A percentile compares a stretch with the other conserved stretches of the same genome.
phyloP scores from a whole-genome alignment of 768 basidiomycete genomes.

The Dacryopinax spathularia region DNA sequence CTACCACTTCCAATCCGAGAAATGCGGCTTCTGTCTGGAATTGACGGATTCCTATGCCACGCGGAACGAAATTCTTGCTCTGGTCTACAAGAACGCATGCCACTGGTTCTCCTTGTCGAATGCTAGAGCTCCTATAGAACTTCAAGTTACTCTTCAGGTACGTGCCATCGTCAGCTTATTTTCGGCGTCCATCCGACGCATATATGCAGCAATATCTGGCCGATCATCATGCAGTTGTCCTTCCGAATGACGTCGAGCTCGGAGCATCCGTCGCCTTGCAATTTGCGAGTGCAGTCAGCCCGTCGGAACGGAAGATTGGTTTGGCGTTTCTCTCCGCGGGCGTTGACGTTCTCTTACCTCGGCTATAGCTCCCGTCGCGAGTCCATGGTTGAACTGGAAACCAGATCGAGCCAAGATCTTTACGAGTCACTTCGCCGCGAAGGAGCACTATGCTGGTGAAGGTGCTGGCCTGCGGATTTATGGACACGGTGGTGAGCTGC shows the following conservation, averaged over 20 bases:
- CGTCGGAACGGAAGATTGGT: constrained; percentile 65
- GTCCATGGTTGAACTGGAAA: constrained; percentile 32
- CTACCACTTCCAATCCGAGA: constrained; percentile 69
- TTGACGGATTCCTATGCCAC: constrained; percentile 75
- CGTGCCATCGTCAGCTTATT: constrained; percentile 13
- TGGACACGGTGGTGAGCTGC: constrained; percentile 43
- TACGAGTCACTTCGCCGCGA: constrained; percentile 74
- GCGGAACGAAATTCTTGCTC: constrained; percentile 68
- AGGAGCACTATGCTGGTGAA: constrained; percentile 82
- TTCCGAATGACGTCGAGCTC: constrained; percentile 70
- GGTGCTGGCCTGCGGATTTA: constrained; percentile 65
- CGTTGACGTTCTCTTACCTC: constrained; percentile 40
- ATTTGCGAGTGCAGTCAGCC: constrained; percentile 68
- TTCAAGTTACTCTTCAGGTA: constrained; percentile 86
- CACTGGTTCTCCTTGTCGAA: constrained; percentile 80
- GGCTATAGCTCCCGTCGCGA: constrained; percentile 20
- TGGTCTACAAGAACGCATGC: constrained; percentile 57
- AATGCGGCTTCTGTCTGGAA: constrained; percentile 57
- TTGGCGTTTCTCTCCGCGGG: constrained; percentile 28
- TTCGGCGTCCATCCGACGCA: neutral
- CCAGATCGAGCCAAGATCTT: constrained; percentile 71
- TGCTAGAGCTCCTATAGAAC: constrained; percentile 75
- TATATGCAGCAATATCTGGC: constrained; percentile 71
- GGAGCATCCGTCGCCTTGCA: constrained; percentile 82
- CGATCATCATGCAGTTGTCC: constrained; percentile 49